Evolutionary conservation across 208 protist genomes (phyloP).

Genomic region (Angomonas ambiguus): DNA sequence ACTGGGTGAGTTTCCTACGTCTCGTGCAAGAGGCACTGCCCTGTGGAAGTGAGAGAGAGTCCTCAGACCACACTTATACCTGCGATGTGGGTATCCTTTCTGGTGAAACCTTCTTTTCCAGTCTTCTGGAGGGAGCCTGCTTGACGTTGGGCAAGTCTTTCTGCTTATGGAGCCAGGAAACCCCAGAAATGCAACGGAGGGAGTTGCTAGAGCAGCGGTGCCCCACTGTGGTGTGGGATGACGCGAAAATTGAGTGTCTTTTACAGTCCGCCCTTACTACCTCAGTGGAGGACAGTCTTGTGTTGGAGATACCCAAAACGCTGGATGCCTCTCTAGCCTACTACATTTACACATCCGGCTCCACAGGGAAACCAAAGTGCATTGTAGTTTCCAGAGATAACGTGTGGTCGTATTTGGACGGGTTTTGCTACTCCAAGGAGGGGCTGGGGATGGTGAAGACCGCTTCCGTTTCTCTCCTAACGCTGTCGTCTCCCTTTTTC

Average conservation of each 20-base stretch:
- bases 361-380: slow-evolving; percentile 52
- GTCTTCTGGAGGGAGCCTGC: slow-evolving; percentile 43
- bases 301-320: not conserved
- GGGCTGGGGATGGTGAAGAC: slow-evolving; percentile 19
- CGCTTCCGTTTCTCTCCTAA: slow-evolving; percentile 19
- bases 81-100: slow-evolving; percentile 38
- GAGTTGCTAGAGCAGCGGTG: slow-evolving; percentile 17
- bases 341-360: slow-evolving; percentile 60
- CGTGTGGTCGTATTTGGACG: slow-evolving; percentile 31
- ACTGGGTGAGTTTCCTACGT: not conserved
- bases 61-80: not conserved
- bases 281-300: not conserved
- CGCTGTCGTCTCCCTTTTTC: slow-evolving; percentile 51
- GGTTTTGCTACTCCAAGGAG: slow-evolving; percentile 21
- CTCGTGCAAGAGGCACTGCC: not conserved
- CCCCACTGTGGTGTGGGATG: slow-evolving; percentile 18
- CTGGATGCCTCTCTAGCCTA: slow-evolving; percentile 31
- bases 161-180: slow-evolving; percentile 35
- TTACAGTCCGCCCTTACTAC: slow-evolving; percentile 8
- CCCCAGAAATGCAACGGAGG: slow-evolving; percentile 27
- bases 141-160: slow-evolving; percentile 33
- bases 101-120: slow-evolving; percentile 36
- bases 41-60: not conserved
- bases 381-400: slow-evolving; percentile 38
- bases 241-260: slow-evolving; percentile 14